Percentiles rank a stretch among this genome's conserved stretches.
These are phyloP conservation scores for Aquilaria sinensis DNA, from an alignment of 345 rosid genomes.

Conservation along the genomic window DNA sequence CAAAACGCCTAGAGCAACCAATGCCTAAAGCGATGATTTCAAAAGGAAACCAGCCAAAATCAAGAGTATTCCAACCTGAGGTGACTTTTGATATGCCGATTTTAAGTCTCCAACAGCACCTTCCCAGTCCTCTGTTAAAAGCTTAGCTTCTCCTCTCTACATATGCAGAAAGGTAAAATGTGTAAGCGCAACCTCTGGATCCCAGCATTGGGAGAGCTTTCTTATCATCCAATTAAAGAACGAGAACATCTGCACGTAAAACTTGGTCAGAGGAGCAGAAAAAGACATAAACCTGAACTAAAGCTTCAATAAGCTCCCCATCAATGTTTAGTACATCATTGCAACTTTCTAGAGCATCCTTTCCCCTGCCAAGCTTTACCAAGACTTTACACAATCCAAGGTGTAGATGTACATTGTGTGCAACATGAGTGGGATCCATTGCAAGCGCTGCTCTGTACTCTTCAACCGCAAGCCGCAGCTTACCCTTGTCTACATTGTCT, in stretches of 20 bases:
- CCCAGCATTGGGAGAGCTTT: too few species aligned
- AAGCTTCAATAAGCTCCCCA: conserved; percentile 76
- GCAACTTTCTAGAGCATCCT: conserved; percentile 83
- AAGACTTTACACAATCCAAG: conserved; percentile 88
- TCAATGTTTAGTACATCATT: conserved; percentile 76
- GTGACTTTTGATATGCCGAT: conserved; percentile 74
- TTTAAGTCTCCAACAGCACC: conserved; percentile 94
- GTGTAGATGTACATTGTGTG: conserved; percentile 85
- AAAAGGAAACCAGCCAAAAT: conserved; percentile 2
- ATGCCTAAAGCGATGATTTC: too few species aligned
- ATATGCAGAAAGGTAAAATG: conserved; percentile 6
- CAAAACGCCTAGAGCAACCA: too few species aligned
- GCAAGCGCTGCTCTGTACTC: conserved; percentile 84
- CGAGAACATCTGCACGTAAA: background rate
- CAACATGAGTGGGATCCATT: conserved; percentile 77
- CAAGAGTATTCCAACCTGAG: conserved; percentile 53
- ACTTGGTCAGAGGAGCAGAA: background rate
- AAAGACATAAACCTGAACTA: conserved; percentile 64
- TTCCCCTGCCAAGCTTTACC: conserved; percentile 95
- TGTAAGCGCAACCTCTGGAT: background rate
- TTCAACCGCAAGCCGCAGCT: conserved; percentile 82
- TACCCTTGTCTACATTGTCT: conserved; percentile 84
- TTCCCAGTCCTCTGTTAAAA: conserved; percentile 93
- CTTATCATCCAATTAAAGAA: background rate
- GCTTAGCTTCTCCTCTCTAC: conserved; percentile 96